These are phyloP conservation scores for Trichosporon asahii DNA, from an alignment of 1,284 basidiomycete species.

Conservation along the genomic window DNA sequence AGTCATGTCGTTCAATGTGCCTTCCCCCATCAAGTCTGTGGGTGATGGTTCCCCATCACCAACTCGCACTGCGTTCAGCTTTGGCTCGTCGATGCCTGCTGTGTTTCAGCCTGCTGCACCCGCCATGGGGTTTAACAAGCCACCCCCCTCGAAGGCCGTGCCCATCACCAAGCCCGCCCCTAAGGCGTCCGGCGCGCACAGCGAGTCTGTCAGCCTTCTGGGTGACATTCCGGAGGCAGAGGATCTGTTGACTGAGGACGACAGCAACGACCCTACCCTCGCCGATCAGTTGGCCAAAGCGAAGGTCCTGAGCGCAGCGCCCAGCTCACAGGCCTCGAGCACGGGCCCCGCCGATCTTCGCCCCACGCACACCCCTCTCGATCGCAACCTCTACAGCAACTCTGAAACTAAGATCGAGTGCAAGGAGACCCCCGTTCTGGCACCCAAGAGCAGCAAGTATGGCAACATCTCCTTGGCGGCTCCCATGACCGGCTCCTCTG, in stretches of 20 bases:
- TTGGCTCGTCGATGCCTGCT: neutral
- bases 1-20: neutral
- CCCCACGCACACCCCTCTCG: neutral
- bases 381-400: neutral
- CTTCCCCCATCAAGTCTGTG: neutral
- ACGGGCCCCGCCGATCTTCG: neutral
- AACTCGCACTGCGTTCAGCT: neutral
- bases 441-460: neutral
- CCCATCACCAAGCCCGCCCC: neutral
- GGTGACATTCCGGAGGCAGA: neutral
- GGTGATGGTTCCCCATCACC: neutral
- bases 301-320: neutral
- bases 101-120: neutral
- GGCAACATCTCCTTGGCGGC: neutral
- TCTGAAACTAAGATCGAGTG: neutral
- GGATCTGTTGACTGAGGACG: neutral
- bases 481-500: neutral
- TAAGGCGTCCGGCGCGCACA: neutral
- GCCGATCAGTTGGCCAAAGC: constrained; percentile 3
- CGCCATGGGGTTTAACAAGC: neutral
- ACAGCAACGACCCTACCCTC: neutral
- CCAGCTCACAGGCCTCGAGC: neutral
- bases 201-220: neutral
- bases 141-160: neutral
- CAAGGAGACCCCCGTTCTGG: neutral